Evolutionary conservation across 2,329 filamentous ascomycete genomes (phyloP), one percentile per base, ranked within the genome.

Genomic region (Septoria petroselini): DNA sequence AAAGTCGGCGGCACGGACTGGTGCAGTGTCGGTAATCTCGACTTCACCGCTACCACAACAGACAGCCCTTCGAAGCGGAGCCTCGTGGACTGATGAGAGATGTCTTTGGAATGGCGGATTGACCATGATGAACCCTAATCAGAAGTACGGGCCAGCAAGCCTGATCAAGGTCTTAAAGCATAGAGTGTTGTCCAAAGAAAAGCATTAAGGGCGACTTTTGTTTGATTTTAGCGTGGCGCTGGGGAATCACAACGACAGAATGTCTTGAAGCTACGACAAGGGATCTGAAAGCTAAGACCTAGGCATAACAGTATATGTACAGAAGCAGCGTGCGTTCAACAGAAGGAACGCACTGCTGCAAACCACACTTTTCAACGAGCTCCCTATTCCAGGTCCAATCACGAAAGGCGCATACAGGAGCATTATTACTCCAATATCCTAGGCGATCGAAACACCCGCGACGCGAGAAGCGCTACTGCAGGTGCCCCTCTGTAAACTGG

Each of bases 1-100:
- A 85, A 78, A 56, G 62, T 63, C 14, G 53, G 58, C 12, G 57
- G 58, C 8, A 54, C 54, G 41, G 75, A 82, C 60, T 87, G 84
- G 84, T 87, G 84, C 62, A 78, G 84, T 30, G 71, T 71, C 40
- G 70, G 70, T 23, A 71, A 71, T 53, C 56, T 72, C 53, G 52
- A 69, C 41, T 67, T 71, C 52, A 62, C 62, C 23, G 58, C 58
- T 17, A 59, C 50, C 6, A 59, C 49, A 40, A 41, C 45, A 4
- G 55, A 56, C 19, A 42, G 42, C 18, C 48, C 45, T 11, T 44
- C 54, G n/a, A 55, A 55, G 35, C 41, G 57, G 9, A 42, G 37
- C 33, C 42, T 58, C 17, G 21, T 54, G 37, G 43, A 58, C 27
- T 54, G 27, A 54, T 48, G 4, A 52, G 42, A 35, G 29, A 54